A percentile compares a stretch with the other conserved stretches of the same genome.
These are phyloP conservation scores for Lanmaoa pseudosensibilis DNA, from an alignment of 768 basidiomycete species.

Conservation along the genomic window DNA sequence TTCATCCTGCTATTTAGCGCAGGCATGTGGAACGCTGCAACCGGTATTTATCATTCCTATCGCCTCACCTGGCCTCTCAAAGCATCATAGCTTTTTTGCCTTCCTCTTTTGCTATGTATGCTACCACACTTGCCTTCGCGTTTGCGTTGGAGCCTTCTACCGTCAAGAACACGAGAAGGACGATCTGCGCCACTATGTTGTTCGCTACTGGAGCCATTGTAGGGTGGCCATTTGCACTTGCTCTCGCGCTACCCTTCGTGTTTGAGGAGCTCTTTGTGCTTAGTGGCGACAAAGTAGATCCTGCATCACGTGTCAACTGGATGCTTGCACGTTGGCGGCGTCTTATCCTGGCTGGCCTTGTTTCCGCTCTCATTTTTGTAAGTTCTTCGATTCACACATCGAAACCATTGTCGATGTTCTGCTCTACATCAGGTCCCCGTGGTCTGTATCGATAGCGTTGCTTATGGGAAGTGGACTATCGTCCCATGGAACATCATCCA, in stretches of 20 bases:
- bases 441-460: conserved; percentile 76
- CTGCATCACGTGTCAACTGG: conserved; percentile 52
- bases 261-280: conserved; percentile 84
- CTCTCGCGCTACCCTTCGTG: conserved; percentile 85
- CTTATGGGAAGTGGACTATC: conserved; percentile 75
- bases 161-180: conserved; percentile 50
- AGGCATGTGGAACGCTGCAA: conserved; percentile 93
- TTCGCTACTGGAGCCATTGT: conserved; percentile 85
- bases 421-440: conserved; percentile 72
- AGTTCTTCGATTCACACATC: conserved; percentile 19
- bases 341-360: conserved; percentile 51
- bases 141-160: conserved; percentile 63
- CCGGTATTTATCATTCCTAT: conserved; percentile 47
- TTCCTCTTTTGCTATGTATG: conserved; percentile 94
- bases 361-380: conserved; percentile 65
- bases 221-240: conserved; percentile 96
- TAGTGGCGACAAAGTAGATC: conserved; percentile 62
- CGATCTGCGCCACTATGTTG: conserved; percentile 61
- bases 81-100: conserved; percentile 77
- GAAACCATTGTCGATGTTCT: neutral
- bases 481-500: conserved; percentile 92
- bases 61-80: conserved; percentile 11
- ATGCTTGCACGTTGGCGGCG: conserved; percentile 58
- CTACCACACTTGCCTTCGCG: conserved; percentile 74
- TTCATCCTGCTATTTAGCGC: conserved; percentile 83